Base-by-base conservation (phyloP, 371 early-diverging fungal genomes). In the Chytridiales sp. region DNA sequence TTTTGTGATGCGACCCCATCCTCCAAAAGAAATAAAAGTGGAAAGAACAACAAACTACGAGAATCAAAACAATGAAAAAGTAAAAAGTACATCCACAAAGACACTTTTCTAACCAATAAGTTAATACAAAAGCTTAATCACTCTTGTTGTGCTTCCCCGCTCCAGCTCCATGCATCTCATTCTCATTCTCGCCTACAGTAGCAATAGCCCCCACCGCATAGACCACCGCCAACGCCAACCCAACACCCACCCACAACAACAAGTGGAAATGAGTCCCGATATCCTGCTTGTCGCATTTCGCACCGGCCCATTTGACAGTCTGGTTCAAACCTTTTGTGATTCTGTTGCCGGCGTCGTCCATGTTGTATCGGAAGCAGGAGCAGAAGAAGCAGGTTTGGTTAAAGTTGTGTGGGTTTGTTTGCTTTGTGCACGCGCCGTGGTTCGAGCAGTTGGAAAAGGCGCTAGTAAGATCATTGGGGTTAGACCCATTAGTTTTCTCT, bases 241-340 rank as follows among this genome's bases (percentile, higher is more conserved):
- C 57, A 19, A 73, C 56, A 30, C 41, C 47, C 13, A 64, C 44
- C 73, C 73, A 73, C 9, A 73, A 59, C 9, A 73, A 29, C 17
- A 73, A 47, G 21, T 73, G 69, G 62, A 73, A 73, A 1, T 63
- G 27, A 3, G 52, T 34, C 27, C 58, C 59, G 43, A 73, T 65
- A 43, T 73, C 73, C 65, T 71, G 62, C 38, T 51, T 64, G 51
- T 63, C 69, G 38, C 73, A 73, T 17, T 54, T 9, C 9, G 64
- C 42, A 5, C 73, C 73, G 13, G 70, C 57, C 69, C 70, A 73
- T 3, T 27, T 44, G n/a, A 67, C 73, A 8, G 60, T 55, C 30
- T 49, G 54, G 31, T 59, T 44, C 6, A 38, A 30, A 44, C 54
- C 54, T 19, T 56, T 56, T 6, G 35, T 35, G 17, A 63, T 56